Evolutionary conservation across 164 flowering plant genomes (phyloP).

Genomic region (Magnolia officinalis): DNA sequence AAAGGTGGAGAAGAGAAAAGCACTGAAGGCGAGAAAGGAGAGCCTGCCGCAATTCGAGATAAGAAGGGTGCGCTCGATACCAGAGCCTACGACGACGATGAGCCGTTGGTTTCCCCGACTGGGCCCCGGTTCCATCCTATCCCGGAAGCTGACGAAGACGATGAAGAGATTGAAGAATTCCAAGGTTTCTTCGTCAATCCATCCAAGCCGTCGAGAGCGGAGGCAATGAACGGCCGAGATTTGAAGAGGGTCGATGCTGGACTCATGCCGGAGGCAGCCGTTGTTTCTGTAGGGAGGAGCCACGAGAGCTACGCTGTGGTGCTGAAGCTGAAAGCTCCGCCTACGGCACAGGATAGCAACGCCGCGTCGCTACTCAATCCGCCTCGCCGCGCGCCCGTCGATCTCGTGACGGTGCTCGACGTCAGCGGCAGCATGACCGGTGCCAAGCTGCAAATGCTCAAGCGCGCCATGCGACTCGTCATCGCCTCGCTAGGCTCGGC

Average conservation of each 20-base stretch:
- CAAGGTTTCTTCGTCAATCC: constrained; percentile 71
- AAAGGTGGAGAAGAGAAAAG: neutral
- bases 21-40: constrained; percentile 3
- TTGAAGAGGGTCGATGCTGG: constrained; percentile 40
- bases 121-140: constrained; percentile 46
- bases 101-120: constrained; percentile 56
- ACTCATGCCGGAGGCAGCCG: constrained; percentile 58
- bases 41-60: neutral
- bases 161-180: constrained; percentile 52
- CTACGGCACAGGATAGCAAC: constrained; percentile 36
- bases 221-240: constrained; percentile 2
- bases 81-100: constrained; percentile 69
- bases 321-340: constrained; percentile 60
- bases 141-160: constrained; percentile 64
- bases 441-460: constrained; percentile 48
- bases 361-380: constrained; percentile 29
- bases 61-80: constrained; percentile 10
- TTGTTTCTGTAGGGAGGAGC: constrained; percentile 43
- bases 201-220: constrained; percentile 15
- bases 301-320: constrained; percentile 71
- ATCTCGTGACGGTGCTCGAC: constrained; percentile 73
- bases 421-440: constrained; percentile 51
- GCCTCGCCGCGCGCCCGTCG: constrained; percentile 63
- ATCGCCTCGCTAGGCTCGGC: constrained; percentile 57
- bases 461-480: constrained; percentile 60